Evolutionary conservation across 2,329 filamentous ascomycete species (phyloP).

Genomic region (Hypoxylon sp.): DNA sequence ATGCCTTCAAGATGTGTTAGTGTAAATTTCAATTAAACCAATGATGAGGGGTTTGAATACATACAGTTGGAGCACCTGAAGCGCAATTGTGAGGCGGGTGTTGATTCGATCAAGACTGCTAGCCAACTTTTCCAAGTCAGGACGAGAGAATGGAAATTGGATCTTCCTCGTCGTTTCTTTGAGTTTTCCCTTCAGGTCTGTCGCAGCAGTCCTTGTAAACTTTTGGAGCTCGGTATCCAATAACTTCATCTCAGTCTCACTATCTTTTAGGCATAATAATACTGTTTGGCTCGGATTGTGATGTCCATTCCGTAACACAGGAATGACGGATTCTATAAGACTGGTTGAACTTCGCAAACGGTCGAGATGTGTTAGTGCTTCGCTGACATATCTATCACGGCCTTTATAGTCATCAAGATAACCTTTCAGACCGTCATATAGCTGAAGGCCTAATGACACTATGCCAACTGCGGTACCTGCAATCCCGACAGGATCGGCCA

Average conservation of each 20-base stretch:
- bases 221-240: not conserved
- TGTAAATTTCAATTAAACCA: too few species aligned
- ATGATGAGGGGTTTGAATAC: not conserved
- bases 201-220: not conserved
- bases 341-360: not conserved
- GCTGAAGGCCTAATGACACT: conserved; percentile 29
- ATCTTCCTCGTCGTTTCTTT: not conserved
- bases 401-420: conserved; percentile 20
- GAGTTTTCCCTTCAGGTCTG: not conserved
- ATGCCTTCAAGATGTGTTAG: not conserved
- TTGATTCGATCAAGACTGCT: not conserved
- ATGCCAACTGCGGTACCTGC: conserved; percentile 17
- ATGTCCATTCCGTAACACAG: conserved; percentile 1
- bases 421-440: conserved; percentile 16
- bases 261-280: not conserved
- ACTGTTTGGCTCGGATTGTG: not conserved
- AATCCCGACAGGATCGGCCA: conserved; percentile 16
- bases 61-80: conserved; percentile 1
- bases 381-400: conserved; percentile 13
- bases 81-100: not conserved
- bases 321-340: not conserved
- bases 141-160: conserved; percentile 1
- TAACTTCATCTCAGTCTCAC: not conserved
- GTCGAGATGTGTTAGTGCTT: not conserved
- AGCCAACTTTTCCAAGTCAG: conserved; percentile 1